Evolutionary conservation across 23 red algal species (phyloP).

Genomic region (Agarophyton chilense): DNA sequence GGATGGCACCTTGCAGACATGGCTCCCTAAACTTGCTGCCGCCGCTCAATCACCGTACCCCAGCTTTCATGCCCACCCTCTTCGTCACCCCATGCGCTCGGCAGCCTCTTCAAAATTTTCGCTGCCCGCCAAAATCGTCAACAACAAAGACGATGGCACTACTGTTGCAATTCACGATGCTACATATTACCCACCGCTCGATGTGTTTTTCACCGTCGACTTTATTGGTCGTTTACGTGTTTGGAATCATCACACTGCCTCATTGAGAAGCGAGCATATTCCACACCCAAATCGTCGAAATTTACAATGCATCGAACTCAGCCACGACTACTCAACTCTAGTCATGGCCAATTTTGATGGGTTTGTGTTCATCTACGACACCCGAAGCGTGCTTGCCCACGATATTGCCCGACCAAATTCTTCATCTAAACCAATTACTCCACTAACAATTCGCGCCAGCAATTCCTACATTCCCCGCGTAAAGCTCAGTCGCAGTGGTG

Average conservation of each 20-base stretch:
- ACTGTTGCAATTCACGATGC: conserved; percentile 59
- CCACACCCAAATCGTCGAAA: conserved; percentile 35
- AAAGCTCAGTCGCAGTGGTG: conserved; percentile 3
- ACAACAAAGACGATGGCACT: conserved; percentile 13
- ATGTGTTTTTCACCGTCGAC: conserved; percentile 68
- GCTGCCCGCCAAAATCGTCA: conserved; percentile 28
- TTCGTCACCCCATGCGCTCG: conserved; percentile 13
- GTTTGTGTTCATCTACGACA: conserved; percentile 45
- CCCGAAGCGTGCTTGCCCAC: not conserved
- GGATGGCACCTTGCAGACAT: conserved; percentile 62
- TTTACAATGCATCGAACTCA: conserved; percentile 51
- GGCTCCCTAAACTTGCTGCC: conserved; percentile 20
- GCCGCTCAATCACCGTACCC: not conserved
- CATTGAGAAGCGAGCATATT: not conserved
- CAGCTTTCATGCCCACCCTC: not conserved
- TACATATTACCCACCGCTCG: conserved; percentile 30
- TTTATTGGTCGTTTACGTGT: conserved; percentile 43
- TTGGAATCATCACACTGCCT: conserved; percentile 32
- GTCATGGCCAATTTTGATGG: conserved; percentile 72
- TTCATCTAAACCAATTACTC: not conserved
- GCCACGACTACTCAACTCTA: conserved; percentile 18
- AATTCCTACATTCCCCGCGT: conserved; percentile 46
- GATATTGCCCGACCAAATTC: conserved; percentile 2
- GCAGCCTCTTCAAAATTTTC: not conserved
- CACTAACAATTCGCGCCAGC: conserved; percentile 41